Evolutionary conservation across 306 rosid species (phyloP).

Genomic region (Trifolium pratense): DNA sequence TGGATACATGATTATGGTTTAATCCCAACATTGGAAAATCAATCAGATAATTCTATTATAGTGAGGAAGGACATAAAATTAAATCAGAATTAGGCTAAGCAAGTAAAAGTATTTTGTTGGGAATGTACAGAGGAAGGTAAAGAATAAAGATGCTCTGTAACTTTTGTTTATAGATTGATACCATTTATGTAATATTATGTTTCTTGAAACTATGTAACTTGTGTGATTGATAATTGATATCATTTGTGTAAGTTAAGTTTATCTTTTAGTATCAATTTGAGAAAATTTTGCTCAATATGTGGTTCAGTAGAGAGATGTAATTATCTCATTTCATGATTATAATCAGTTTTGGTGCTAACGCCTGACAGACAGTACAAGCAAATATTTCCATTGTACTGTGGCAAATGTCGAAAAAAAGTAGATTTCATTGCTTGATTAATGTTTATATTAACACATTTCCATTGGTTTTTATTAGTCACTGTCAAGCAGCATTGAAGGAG

Average conservation of each 20-base stretch:
- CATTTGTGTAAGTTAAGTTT: conserved; percentile 3
- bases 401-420: conserved; percentile 21
- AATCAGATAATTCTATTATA: conserved; percentile 8
- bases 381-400: not conserved
- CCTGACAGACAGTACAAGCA: not conserved
- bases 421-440: conserved; percentile 26
- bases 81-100: conserved; percentile 16
- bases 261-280: conserved; percentile 3
- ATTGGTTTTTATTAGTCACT: conserved; percentile 56
- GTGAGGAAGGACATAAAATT: not conserved
- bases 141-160: not conserved
- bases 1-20: conserved; percentile 9
- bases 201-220: not conserved
- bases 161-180: not conserved
- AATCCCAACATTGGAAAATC: not conserved
- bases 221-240: conserved; percentile 7
- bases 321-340: not conserved
- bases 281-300: conserved; percentile 4
- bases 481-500: conserved; percentile 72
- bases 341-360: too few species aligned
- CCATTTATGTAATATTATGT: not conserved
- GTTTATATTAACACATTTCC: conserved; percentile 43
- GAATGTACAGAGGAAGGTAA: conserved; percentile 8
- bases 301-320: not conserved
- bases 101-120: not conserved